Evolutionary conservation across 345 rosid species (phyloP).

Genomic region (Populus ilicifolia): DNA sequence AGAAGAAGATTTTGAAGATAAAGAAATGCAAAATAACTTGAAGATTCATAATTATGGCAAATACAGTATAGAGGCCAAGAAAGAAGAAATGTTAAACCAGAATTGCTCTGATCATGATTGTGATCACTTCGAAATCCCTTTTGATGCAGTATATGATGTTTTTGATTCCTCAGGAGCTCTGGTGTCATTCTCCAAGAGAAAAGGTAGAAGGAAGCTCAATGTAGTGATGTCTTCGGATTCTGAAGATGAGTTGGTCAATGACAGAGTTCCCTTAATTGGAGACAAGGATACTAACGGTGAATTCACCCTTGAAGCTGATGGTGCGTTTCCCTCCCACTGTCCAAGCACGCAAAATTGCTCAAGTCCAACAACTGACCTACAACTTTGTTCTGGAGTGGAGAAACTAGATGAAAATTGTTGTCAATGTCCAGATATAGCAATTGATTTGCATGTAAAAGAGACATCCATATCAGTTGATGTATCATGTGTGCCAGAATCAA

Average conservation of each 20-base stretch:
- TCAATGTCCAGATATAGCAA: conserved; percentile 33
- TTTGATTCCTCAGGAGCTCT: conserved; percentile 44
- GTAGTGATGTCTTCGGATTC: conserved; percentile 75
- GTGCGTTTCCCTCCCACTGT: conserved; percentile 24
- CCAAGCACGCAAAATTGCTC: conserved; percentile 29
- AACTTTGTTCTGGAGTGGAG: conserved; percentile 24
- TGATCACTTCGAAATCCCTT: conserved; percentile 39
- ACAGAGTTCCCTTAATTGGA: conserved; percentile 18
- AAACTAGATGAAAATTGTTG: conserved; percentile 29
- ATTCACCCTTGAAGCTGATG: conserved; percentile 26
- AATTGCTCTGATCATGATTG: conserved; percentile 45
- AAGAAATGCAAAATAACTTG: conserved; percentile 29
- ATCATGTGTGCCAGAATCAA: conserved; percentile 80
- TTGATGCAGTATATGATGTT: conserved; percentile 26
- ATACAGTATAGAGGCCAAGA: conserved; percentile 59
- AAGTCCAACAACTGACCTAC: conserved; percentile 30
- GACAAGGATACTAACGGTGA: conserved; percentile 24
- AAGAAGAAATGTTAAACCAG: conserved; percentile 65
- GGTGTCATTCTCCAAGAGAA: conserved; percentile 35
- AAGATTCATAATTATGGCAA: conserved; percentile 32
- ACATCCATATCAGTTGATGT: conserved; percentile 47
- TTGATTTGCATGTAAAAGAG: conserved; percentile 25
- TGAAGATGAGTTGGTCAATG: conserved; percentile 51
- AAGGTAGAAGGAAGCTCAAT: conserved; percentile 43
- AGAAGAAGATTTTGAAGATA: conserved; percentile 39